These are phyloP conservation scores for Aspergillus phoenicis DNA, from an alignment of 2,329 filamentous ascomycete species.

Conservation along the genomic window DNA sequence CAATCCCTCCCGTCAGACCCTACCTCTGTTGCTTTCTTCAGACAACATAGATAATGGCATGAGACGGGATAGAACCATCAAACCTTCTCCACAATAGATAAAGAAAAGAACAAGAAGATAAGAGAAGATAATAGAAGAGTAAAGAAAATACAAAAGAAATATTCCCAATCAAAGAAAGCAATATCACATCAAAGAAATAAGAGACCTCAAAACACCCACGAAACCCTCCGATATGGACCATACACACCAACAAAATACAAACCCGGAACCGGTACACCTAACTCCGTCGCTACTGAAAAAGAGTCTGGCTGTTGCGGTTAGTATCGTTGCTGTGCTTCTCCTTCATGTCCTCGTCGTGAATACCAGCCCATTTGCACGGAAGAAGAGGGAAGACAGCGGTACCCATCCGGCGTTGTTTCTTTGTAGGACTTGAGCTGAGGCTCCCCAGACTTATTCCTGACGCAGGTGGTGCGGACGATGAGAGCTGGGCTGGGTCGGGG, in stretches of 20 bases:
- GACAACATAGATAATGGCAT: too few species aligned
- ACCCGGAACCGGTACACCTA: slow-evolving; percentile 20
- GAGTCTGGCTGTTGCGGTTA: slow-evolving; percentile 10
- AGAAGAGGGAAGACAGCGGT: slow-evolving; percentile 15
- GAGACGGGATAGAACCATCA: background rate
- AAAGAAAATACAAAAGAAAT: too few species aligned
- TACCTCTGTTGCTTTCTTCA: too few species aligned
- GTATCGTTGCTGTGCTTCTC: background rate
- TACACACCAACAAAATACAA: slow-evolving; percentile 18
- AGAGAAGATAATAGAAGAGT: too few species aligned
- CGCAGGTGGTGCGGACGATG: background rate
- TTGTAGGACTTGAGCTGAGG: slow-evolving; percentile 2
- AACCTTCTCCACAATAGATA: background rate
- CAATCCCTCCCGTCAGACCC: background rate
- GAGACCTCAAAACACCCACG: background rate
- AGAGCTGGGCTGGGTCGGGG: background rate
- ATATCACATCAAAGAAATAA: background rate
- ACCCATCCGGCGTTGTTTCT: slow-evolving; percentile 19
- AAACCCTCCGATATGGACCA: slow-evolving; percentile 18
- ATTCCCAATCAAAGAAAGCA: background rate
- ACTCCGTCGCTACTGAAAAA: slow-evolving; percentile 28
- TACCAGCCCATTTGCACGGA: background rate
- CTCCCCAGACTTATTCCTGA: background rate
- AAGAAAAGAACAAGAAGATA: too few species aligned
- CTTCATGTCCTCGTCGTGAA: background rate